A percentile compares a stretch with the other conserved stretches of the same genome.
phyloP scores from a whole-genome alignment of 805 yeast genomes.

The Candida maris region DNA sequence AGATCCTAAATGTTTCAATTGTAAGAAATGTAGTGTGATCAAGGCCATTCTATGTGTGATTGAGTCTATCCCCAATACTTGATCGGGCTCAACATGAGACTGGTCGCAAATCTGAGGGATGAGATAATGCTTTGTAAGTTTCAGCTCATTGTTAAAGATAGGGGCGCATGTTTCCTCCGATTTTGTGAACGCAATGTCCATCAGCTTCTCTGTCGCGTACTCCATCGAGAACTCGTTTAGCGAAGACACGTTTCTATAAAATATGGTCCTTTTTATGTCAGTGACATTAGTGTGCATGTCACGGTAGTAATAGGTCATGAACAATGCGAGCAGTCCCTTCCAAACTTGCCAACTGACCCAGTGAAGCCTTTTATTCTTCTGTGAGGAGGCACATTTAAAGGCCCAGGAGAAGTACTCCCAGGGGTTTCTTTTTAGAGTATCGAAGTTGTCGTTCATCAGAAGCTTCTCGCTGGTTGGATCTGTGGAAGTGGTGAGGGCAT shows the following conservation, averaged over 20 bases:
- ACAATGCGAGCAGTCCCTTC: constrained; percentile 13
- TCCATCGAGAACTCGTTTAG: constrained; percentile 9
- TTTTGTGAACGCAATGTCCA: constrained; percentile 15
- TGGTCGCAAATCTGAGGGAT: constrained; percentile 3
- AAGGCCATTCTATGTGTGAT: constrained; percentile 13
- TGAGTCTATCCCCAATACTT: constrained; percentile 14
- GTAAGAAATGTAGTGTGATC: constrained; percentile 8
- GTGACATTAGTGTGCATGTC: constrained; percentile 7
- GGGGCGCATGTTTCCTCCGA: constrained; percentile 6
- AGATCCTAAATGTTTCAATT: neutral
- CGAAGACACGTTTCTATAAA: constrained; percentile 5
- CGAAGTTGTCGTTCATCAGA: constrained; percentile 24
- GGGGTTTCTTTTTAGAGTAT: constrained; percentile 18
- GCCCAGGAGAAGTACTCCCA: constrained; percentile 32
- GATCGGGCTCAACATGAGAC: neutral
- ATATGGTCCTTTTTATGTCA: constrained; percentile 2
- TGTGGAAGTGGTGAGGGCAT: constrained; percentile 11
- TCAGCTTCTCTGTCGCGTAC: constrained; percentile 9
- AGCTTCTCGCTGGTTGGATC: constrained; percentile 15
- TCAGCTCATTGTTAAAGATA: constrained; percentile 18
- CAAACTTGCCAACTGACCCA: constrained; percentile 17
- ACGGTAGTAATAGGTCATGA: constrained; percentile 5
- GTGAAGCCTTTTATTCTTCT: constrained; percentile 7
- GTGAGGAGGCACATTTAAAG: constrained; percentile 24
- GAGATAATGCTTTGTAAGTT: constrained; percentile 5